These are phyloP conservation scores for Pythium dissotocum DNA, from an alignment of 352 stramenopile genomes.

Conservation along the genomic window DNA sequence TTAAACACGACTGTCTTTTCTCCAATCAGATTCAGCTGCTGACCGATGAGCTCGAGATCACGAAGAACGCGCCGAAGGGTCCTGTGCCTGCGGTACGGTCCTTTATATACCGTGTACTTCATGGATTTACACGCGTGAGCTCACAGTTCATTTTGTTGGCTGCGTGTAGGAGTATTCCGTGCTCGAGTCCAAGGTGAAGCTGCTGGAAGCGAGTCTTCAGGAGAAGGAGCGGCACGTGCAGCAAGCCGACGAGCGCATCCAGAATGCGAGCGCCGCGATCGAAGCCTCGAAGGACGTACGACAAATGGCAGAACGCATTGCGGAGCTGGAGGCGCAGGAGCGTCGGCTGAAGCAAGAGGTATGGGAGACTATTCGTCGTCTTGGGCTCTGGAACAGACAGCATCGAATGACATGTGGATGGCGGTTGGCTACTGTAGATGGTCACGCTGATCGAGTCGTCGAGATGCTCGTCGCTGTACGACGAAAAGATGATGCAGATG, in stretches of 20 bases:
- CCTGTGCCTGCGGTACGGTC: too few species aligned
- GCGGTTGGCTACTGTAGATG: slow-evolving; percentile 33
- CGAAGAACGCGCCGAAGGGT: slow-evolving; percentile 26
- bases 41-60: slow-evolving; percentile 54
- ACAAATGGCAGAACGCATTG: slow-evolving; percentile 61
- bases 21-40: slow-evolving; percentile 61
- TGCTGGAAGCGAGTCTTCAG: slow-evolving; percentile 60
- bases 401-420: background rate
- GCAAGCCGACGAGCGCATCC: slow-evolving; percentile 39
- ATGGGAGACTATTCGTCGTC: too few species aligned
- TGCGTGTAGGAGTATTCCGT: slow-evolving; percentile 48
- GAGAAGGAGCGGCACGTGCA: slow-evolving; percentile 61
- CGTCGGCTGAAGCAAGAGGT: slow-evolving; percentile 74
- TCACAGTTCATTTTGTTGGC: too few species aligned
- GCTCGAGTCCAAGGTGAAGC: slow-evolving; percentile 64
- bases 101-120: too few species aligned
- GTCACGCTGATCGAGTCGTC: slow-evolving; percentile 70
- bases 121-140: too few species aligned
- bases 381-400: too few species aligned
- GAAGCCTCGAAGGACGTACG: slow-evolving; percentile 56
- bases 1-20: too few species aligned
- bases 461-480: slow-evolving; percentile 52
- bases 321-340: slow-evolving; percentile 57
- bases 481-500: slow-evolving; percentile 63
- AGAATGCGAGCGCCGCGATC: slow-evolving; percentile 48